Base-by-base conservation (phyloP, 2,329 filamentous ascomycete species). In the Dendrostoma leiphaemia region DNA sequence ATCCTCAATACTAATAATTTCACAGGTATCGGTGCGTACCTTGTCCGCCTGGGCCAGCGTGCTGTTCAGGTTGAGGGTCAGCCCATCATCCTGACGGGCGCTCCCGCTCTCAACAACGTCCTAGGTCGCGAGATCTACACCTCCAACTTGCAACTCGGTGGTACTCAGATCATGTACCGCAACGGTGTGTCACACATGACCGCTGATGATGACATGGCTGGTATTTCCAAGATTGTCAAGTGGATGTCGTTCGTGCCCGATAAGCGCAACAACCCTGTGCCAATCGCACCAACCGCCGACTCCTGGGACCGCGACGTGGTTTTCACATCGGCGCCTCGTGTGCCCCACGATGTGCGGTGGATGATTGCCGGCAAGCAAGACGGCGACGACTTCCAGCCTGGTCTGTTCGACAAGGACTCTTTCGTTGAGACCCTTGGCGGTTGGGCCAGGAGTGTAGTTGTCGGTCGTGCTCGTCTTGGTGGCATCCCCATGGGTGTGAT, bases 101-200 rank as follows among this genome's bases (percentile, higher is more conserved):
- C 94, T 46, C 90, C 91, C 61, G 94, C 94, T 56, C 88, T 99
- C 71, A 99, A 99, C 85, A 99, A 97, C 78, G 81, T 99, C 65
- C 85, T 99, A 58, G 94, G 94, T 67, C 91, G 95, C 64, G 94
- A 99, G 74, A 93, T 99, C 28, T 99, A 99, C 79, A 97, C 94
- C 23, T 97, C 94, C 58, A 99, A 99, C 82, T 77, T 99, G 68
- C 94, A 99, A 80, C 90, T 99, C 61, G 94, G 94, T 85, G 94
- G 94, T 65, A 99, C 94, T n/a, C 94, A 99, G 76, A 99, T 99
- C 82, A 99, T 99, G 94, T 97, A 99, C 85, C 92, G 90, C 78
- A 99, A 99, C 71, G 94, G 94, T 84, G 94, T 99, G 38, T 97
- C 94, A 21, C 94, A 99, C 79, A 93, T 97, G 90, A 97, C 93